Evolutionary conservation across 768 basidiomycete species (phyloP), one percentile per base, ranked within the genome.

Genomic region (Lentinus brumalis): DNA sequence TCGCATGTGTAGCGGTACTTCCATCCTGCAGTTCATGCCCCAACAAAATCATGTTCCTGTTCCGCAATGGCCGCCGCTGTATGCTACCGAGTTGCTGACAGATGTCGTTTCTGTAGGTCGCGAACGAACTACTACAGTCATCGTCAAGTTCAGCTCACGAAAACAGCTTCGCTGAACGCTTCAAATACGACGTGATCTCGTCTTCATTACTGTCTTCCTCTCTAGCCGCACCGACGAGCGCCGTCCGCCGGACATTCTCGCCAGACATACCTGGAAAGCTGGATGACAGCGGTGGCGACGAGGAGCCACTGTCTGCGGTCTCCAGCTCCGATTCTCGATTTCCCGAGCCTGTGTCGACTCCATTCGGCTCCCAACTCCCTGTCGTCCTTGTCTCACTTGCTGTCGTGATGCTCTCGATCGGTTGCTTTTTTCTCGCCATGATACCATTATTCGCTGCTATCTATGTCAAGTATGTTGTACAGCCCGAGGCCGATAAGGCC

Each of bases 161-260:
- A 4, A 81, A 74, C 62, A 78, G 81, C 18, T 89, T 91, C 66
- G 83, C 84, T 9, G 91, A 93, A 73, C 87, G 83, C 44, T 92
- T 93, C 83, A 92, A 92, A 71, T 92, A 92, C 79, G 85, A 84
- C 60, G 83, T 92, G 4, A 91, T 92, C 60, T 91, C 91, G 4
- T 92, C 91, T 2, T 85, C 89, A 8, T 77, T 92, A 9, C 79
- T 92, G n/a, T 83, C 88, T 3, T 72, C 84, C 3, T 76, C 83
- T 54, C 77, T 86, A 57, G 68, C 85, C 7, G 57, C 70, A 32
- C 74, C 81, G n/a, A 32, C 63, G 12, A 58, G 53, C 39, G 57
- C 62, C 2, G 51, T 44, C 3, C 67, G 66, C 9, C 69, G 62
- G 14, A 41, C 66, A 14, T 65, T 70, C 44, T 55, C 65, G 3